Conservation (phyloP, 257 asterid genomes). For the Solanum rostratum region DNA sequence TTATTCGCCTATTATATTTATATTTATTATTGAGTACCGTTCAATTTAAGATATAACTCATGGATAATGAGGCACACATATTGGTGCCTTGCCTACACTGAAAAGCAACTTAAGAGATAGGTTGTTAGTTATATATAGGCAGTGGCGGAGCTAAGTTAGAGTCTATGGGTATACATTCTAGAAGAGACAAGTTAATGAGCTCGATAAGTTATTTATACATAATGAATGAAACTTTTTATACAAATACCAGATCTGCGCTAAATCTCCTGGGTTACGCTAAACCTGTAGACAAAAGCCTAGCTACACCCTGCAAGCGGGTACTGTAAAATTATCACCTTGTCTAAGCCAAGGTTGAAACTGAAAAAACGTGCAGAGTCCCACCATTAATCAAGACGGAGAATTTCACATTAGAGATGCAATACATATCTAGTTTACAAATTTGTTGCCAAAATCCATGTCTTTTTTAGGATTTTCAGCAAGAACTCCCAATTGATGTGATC, state of each 20-base stretch:
- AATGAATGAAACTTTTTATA: not conserved
- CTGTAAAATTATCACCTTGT: not conserved
- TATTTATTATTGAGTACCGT: no score
- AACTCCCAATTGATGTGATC: no score
- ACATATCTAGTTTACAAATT: no score
- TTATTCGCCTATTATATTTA: no score
- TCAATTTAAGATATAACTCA: no score
- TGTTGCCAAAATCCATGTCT: no score
- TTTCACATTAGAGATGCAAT: no score
- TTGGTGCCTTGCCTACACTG: not conserved
- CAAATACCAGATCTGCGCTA: not conserved
- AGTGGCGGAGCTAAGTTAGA: not conserved
- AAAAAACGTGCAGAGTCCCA: no score
- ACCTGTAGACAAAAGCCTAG: not conserved
- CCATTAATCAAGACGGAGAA: no score
- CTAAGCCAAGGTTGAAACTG: no score
- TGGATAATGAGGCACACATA: no score
- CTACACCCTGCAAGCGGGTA: not conserved
- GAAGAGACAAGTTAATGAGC: not conserved
- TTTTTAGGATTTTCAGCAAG: no score
- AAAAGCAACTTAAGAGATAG: not conserved
- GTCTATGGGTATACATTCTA: not conserved
- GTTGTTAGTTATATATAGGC: not conserved
- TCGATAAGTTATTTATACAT: not conserved
- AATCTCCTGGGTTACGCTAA: not conserved